These are phyloP conservation scores for Tarenaya hassleriana DNA, from an alignment of 345 rosid species.

Conservation along the genomic window DNA sequence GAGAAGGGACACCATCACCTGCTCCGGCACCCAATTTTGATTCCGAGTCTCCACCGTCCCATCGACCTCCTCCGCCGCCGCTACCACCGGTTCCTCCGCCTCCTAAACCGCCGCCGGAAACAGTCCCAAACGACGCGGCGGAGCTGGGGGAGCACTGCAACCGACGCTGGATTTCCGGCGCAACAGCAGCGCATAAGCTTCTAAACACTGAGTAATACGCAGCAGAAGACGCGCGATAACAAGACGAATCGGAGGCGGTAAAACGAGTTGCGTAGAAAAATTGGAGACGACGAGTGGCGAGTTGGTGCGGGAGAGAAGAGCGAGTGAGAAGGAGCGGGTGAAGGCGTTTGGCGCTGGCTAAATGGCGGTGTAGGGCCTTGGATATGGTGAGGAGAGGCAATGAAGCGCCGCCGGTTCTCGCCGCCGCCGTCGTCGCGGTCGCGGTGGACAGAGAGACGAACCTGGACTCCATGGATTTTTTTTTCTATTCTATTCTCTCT, in stretches of 20 bases:
- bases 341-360: conserved; percentile 21
- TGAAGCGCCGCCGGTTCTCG: conserved; percentile 25
- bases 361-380: conserved; percentile 43
- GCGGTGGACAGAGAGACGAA: conserved; percentile 29
- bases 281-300: conserved; percentile 22
- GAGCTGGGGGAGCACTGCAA: conserved; percentile 46
- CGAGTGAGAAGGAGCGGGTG: conserved; percentile 31
- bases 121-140: conserved; percentile 42
- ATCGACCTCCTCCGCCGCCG: conserved; percentile 39
- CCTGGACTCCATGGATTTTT: conserved; percentile 40
- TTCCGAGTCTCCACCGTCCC: conserved; percentile 52
- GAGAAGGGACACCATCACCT: conserved; percentile 37
- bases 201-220: conserved; percentile 15
- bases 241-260: conserved; percentile 11
- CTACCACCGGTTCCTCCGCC: conserved; percentile 34
- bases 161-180: conserved; percentile 36
- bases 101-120: conserved; percentile 44
- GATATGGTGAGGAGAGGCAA: conserved; percentile 42
- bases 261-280: conserved; percentile 10
- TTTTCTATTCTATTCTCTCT: conserved; percentile 7
- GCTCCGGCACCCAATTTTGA: conserved; percentile 42
- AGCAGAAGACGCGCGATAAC: conserved; percentile 5
- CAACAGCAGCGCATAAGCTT: conserved; percentile 25
- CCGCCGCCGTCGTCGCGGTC: conserved; percentile 22
- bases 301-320: conserved; percentile 21